A percentile compares a stretch with the other conserved stretches of the same genome.
Evolutionary conservation across 2,329 filamentous ascomycete species (phyloP).

Genomic region (Scedosporium minutisporum): DNA sequence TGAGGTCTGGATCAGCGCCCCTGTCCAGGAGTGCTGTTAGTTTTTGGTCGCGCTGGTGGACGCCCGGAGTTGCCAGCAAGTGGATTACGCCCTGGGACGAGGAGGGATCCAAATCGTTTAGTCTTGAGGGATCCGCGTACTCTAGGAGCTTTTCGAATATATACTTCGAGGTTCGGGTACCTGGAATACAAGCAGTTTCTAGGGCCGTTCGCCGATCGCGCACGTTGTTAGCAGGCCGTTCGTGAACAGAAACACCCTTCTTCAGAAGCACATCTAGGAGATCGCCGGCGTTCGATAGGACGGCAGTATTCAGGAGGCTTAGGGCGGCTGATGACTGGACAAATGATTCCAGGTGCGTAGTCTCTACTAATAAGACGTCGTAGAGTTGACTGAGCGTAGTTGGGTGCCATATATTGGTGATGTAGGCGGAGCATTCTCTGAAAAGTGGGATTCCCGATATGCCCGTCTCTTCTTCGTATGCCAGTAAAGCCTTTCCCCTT

Average conservation of each 20-base stretch:
- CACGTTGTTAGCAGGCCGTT: neutral
- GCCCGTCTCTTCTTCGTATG: constrained; percentile 2
- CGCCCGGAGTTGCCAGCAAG: neutral
- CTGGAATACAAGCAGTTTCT: neutral
- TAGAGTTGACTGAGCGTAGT: neutral
- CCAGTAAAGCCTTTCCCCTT: neutral
- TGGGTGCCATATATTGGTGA: neutral
- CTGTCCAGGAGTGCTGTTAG: too few species aligned
- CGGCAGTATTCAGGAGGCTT: neutral
- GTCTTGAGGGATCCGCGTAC: neutral
- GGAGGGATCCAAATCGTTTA: neutral
- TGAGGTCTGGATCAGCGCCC: too few species aligned
- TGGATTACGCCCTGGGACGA: constrained; percentile 3
- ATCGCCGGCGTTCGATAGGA: neutral
- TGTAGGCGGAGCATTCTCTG: neutral
- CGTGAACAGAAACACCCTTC: constrained; percentile 1
- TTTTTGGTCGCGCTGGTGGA: neutral
- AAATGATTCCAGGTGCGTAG: neutral
- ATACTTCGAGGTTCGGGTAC: neutral
- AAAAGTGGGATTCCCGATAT: neutral
- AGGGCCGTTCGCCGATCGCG: neutral
- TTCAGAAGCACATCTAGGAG: constrained; percentile 1
- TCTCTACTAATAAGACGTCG: neutral
- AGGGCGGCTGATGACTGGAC: neutral
- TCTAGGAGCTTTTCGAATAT: constrained; percentile 3